Percentiles rank a stretch among this genome's conserved stretches.
These are phyloP conservation scores for Phaffia rhodozyma DNA, from an alignment of 1,284 basidiomycete genomes.

Conservation along the genomic window DNA sequence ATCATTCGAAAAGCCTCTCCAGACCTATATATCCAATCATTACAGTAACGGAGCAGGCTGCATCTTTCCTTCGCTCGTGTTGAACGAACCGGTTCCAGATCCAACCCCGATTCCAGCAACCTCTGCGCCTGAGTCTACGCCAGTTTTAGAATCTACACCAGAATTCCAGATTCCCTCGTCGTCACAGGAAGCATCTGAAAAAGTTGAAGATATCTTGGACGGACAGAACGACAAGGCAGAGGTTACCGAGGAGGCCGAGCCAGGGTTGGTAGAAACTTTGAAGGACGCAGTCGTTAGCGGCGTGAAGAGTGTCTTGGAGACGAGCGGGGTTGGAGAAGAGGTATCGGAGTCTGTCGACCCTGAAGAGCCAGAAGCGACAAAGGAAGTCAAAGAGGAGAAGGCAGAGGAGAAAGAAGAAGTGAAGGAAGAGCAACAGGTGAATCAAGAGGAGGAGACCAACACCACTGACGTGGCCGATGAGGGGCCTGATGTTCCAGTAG, in stretches of 20 bases:
- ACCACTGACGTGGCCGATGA: constrained; percentile 13
- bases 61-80: constrained; percentile 5
- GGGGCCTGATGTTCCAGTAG: constrained; percentile 1
- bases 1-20: constrained; percentile 53
- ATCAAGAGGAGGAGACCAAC: constrained; percentile 13
- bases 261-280: background rate
- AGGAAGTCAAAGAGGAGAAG: constrained; percentile 12
- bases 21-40: constrained; percentile 63
- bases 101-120: background rate
- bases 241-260: constrained; percentile 4
- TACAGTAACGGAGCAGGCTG: constrained; percentile 38
- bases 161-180: background rate
- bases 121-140: background rate
- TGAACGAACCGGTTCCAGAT: background rate
- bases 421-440: constrained; percentile 14
- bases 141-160: background rate
- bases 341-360: constrained; percentile 10
- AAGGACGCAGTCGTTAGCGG: background rate
- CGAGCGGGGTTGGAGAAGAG: constrained; percentile 4
- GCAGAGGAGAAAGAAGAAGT: background rate
- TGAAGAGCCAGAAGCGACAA: background rate
- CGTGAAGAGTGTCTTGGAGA: background rate
- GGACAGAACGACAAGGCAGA: constrained; percentile 12
- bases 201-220: constrained; percentile 4
- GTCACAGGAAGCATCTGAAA: background rate